phyloP scores from a whole-genome alignment of 2,329 filamentous ascomycete species.

The Sporothrix brunneoviolacea region DNA sequence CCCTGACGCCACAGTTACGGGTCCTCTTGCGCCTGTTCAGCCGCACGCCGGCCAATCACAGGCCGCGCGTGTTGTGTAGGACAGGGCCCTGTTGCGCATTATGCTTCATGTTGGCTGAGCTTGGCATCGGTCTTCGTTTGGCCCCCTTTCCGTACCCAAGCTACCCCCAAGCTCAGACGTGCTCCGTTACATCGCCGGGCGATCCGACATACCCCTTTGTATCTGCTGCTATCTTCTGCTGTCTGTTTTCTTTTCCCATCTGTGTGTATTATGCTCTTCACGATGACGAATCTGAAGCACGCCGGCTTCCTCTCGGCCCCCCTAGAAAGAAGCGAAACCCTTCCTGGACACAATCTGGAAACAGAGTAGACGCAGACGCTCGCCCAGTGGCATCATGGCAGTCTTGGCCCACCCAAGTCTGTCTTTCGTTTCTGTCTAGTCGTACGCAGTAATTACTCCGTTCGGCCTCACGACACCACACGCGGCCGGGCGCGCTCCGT shows the following conservation, averaged over 20 bases:
- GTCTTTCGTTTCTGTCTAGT: too few species aligned
- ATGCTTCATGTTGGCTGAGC: constrained; percentile 6
- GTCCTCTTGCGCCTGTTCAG: too few species aligned
- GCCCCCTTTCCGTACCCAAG: background rate
- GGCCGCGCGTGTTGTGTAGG: background rate
- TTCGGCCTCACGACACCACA: too few species aligned
- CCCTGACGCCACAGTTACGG: background rate
- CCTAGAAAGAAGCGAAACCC: constrained; percentile 1
- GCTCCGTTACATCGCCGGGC: constrained; percentile 21
- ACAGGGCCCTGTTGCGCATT: constrained; percentile 11
- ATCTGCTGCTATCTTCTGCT: constrained; percentile 5
- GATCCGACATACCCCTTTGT: constrained; percentile 16
- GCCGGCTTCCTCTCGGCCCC: too few species aligned
- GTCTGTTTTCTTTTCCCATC: background rate
- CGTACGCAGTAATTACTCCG: too few species aligned
- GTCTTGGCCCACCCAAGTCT: too few species aligned
- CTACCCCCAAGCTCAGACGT: constrained; percentile 15
- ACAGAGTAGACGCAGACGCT: background rate
- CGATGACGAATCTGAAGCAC: constrained; percentile 6
- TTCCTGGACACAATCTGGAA: too few species aligned
- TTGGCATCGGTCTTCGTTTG: too few species aligned
- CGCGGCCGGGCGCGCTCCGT: background rate
- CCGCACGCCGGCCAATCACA: background rate
- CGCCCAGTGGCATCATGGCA: constrained; percentile 1
- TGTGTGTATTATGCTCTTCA: background rate